A percentile compares a stretch with the other conserved stretches of the same genome.
phyloP scores from a whole-genome alignment of 169 alveolate genomes.

The Toxoplasma gondii region DNA sequence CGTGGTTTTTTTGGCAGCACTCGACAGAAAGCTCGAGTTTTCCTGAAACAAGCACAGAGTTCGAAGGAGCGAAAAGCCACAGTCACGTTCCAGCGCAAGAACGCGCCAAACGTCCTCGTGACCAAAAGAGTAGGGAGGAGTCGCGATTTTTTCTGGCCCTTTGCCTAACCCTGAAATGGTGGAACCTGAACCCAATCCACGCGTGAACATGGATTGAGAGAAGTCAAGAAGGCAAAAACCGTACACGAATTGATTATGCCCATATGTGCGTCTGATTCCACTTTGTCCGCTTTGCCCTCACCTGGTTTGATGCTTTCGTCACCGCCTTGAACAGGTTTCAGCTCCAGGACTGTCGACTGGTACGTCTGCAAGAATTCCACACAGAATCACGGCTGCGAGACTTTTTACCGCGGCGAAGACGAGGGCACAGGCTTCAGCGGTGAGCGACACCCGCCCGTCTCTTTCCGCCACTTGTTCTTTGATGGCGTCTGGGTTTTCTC shows the following conservation, averaged over 20 bases:
- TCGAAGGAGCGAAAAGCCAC: no score
- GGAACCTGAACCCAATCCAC: no score
- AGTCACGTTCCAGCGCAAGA: no score
- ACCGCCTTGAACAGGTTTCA: constrained; percentile 17
- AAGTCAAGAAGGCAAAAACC: no score
- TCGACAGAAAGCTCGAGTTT: background rate
- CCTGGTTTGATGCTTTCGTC: background rate
- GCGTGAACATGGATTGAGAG: no score
- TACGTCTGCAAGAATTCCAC: background rate
- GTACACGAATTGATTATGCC: no score
- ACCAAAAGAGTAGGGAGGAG: no score
- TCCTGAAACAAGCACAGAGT: background rate
- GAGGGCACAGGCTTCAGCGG: background rate
- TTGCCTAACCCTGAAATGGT: no score
- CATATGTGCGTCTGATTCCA: no score
- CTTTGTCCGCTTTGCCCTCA: background rate
- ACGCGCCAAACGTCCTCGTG: no score
- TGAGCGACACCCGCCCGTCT: background rate
- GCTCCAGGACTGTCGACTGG: background rate
- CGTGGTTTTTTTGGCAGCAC: background rate
- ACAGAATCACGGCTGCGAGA: background rate
- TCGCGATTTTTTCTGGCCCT: no score
- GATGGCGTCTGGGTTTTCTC: no score
- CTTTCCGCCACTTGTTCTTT: background rate
- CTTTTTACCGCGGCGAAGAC: background rate